A percentile compares a stretch with the other conserved stretches of the same genome.
These are phyloP conservation scores for Tulasnella sp. DNA, from an alignment of 768 basidiomycete species.

Conservation along the genomic window DNA sequence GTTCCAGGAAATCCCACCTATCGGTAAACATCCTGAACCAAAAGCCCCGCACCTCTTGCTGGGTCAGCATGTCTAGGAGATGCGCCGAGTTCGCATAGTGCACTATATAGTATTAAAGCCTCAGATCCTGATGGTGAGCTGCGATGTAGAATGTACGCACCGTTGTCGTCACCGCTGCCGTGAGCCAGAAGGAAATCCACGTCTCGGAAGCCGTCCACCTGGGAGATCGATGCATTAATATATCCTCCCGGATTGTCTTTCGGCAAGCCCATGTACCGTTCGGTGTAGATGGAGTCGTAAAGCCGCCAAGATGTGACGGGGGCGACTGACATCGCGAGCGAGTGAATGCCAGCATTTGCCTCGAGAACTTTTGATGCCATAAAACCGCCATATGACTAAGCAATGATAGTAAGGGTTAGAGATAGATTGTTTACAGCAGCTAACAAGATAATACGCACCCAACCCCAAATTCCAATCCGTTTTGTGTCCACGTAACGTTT, in stretches of 20 bases:
- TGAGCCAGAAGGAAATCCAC: conserved; percentile 79
- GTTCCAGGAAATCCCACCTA: conserved; percentile 39
- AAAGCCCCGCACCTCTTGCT: conserved; percentile 49
- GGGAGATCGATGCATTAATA: conserved; percentile 73
- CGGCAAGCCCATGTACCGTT: conserved; percentile 90
- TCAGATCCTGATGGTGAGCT: background rate
- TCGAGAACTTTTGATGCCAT: conserved; percentile 91
- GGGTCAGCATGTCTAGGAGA: conserved; percentile 86
- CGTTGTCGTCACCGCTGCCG: conserved; percentile 91
- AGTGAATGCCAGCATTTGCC: conserved; percentile 79
- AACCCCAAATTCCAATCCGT: conserved; percentile 94
- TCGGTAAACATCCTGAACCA: conserved; percentile 96
- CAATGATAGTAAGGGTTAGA: no score
- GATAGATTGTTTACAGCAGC: no score
- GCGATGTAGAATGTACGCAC: conserved; percentile 12
- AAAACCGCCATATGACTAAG: conserved; percentile 89
- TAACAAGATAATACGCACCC: conserved; percentile 45
- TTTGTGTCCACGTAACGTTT: conserved; percentile 80
- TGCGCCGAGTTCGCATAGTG: conserved; percentile 88
- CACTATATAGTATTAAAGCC: conserved; percentile 32
- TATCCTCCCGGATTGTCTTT: conserved; percentile 75
- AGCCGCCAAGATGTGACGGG: conserved; percentile 82
- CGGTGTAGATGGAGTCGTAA: conserved; percentile 92
- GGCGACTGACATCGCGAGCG: conserved; percentile 84
- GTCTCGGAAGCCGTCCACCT: conserved; percentile 72